phyloP scores from a whole-genome alignment of 495 filamentous ascomycete species.

The Eremomyces bilateralis region DNA sequence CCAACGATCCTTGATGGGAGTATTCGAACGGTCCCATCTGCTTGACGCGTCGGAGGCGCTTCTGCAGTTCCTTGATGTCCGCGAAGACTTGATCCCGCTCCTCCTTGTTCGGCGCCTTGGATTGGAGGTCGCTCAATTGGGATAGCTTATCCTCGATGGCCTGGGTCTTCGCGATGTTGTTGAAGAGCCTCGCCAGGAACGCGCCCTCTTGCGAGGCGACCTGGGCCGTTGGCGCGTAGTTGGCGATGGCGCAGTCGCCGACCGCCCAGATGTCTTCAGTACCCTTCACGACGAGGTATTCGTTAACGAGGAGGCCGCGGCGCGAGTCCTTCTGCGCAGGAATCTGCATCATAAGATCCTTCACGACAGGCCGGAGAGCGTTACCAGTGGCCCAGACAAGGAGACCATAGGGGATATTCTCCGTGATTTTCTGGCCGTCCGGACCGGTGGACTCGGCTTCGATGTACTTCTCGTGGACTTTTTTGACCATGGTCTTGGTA shows the following conservation, averaged over 20 bases:
- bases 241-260: slow-evolving; percentile 78
- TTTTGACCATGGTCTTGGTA: slow-evolving; percentile 98
- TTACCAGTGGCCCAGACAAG: slow-evolving; percentile 98
- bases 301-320: slow-evolving; percentile 86
- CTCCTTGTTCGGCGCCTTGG: slow-evolving; percentile 35
- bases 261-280: slow-evolving; percentile 89
- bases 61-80: slow-evolving; percentile 68
- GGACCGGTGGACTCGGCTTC: slow-evolving; percentile 71
- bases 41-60: slow-evolving; percentile 69
- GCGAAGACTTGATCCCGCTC: slow-evolving; percentile 31
- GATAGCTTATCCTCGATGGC: slow-evolving; percentile 50
- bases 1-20: slow-evolving; percentile 85
- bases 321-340: slow-evolving; percentile 89
- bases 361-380: slow-evolving; percentile 67
- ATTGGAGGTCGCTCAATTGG: slow-evolving; percentile 36
- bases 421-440: slow-evolving; percentile 61
- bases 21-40: slow-evolving; percentile 94
- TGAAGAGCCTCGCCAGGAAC: slow-evolving; percentile 89
- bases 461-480: slow-evolving; percentile 84
- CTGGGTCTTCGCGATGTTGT: slow-evolving; percentile 89
- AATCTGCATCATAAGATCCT: slow-evolving; percentile 77
- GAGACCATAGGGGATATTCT: slow-evolving; percentile 81
- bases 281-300: slow-evolving; percentile 95
- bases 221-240: slow-evolving; percentile 95
- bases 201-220: slow-evolving; percentile 90